Evolutionary conservation across 2,329 filamentous ascomycete genomes (phyloP), one percentile per base, ranked within the genome.

Genomic region (Uncinocarpus reesii): DNA sequence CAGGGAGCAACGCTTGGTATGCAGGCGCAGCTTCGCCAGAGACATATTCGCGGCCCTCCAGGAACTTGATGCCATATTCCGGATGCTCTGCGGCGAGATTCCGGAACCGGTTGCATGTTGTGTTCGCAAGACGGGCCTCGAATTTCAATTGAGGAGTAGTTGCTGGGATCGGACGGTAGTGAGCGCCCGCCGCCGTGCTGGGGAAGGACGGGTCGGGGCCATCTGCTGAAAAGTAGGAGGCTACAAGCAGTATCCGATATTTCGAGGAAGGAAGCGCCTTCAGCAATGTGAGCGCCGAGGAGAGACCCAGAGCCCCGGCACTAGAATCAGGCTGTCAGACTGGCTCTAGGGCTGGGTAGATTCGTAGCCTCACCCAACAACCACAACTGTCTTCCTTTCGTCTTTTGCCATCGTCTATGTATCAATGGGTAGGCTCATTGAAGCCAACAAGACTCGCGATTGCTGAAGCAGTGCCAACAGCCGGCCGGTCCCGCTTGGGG

Each of bases 181-280:
- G 71, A 1, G 69, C 71, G 20, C 70, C 70, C 1, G 70, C 69
- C 65, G 68, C 71, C 24, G 66, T 65, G 1, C 68, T 71, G 34
- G 71, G 63, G 55, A 72, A 73, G 13, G 67, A 70, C 6, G 64
- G 61, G 38, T 61, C 55, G 42, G 32, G 49, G n/a, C 48, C 48
- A 47, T 58, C 55, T 13, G 59, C 57, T 16, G 68, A 68, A 45
- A 70, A 64, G 37, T 70, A 64, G 18, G 63, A 57, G 28, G 70
- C 67, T 38, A 70, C 54, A 13, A 72, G 58, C 8, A 67, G 57
- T 46, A 71, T 60, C 26, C 54, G 50, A 15, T 55, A 52, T 49
- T 50, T 41, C 21, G 57, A 53, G 50, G 60, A 57, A 57, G 63
- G 11, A 36, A 54, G n/a, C 42, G 52, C 20, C 18, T 47, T 18